These are phyloP conservation scores for Gaeumannomyces tritici DNA, from an alignment of 2,329 filamentous ascomycete genomes.

Conservation along the genomic window DNA sequence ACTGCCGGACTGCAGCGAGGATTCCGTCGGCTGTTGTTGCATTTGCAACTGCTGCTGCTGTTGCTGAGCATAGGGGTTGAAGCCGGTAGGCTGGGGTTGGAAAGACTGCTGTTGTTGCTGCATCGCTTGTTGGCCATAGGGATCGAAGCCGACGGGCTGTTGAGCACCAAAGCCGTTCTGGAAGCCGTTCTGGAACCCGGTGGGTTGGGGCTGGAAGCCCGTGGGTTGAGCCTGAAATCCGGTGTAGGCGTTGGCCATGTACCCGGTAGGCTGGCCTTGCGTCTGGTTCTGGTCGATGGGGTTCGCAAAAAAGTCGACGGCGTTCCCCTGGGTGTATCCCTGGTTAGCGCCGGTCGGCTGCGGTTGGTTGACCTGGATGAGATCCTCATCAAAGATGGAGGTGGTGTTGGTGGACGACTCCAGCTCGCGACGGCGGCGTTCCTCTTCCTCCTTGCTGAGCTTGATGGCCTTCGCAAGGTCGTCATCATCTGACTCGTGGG, in stretches of 20 bases:
- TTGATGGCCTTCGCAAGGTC: conserved; percentile 92
- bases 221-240: conserved; percentile 40
- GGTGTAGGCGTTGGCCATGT: conserved; percentile 45
- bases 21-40: conserved; percentile 43
- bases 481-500: conserved; percentile 57
- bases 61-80: conserved; percentile 24
- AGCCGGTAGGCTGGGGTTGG: conserved; percentile 34
- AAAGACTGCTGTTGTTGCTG: conserved; percentile 36
- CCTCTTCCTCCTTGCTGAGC: conserved; percentile 90
- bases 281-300: conserved; percentile 71
- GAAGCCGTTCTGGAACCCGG: conserved; percentile 54
- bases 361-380: conserved; percentile 50
- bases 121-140: conserved; percentile 48
- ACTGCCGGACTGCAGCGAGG: conserved; percentile 63
- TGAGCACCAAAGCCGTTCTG: conserved; percentile 60
- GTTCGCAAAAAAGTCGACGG: conserved; percentile 96
- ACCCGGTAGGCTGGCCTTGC: conserved; percentile 75
- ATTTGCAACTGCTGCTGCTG: conserved; percentile 29
- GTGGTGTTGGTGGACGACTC: conserved; percentile 71
- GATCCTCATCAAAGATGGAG: conserved; percentile 79
- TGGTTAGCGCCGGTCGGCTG: conserved; percentile 89
- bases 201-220: conserved; percentile 37
- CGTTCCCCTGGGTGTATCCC: conserved; percentile 92
- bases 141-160: conserved; percentile 54
- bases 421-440: conserved; percentile 74